These are phyloP conservation scores for Leishmania arabica DNA, from an alignment of 208 protist genomes.

Conservation along the genomic window DNA sequence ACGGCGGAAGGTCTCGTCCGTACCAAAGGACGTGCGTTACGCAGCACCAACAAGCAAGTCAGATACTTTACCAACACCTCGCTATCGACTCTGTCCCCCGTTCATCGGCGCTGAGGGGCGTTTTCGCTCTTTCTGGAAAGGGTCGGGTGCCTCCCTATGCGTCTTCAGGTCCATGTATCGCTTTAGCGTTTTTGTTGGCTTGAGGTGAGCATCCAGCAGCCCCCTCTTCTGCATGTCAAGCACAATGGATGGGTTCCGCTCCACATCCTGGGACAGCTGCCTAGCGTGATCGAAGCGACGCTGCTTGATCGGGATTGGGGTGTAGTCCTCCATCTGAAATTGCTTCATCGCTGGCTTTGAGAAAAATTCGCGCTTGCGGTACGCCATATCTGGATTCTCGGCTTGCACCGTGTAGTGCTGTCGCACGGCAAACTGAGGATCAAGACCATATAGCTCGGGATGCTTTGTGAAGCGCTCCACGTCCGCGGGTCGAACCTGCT, in stretches of 20 bases:
- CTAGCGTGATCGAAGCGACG: constrained; percentile 57
- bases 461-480: constrained; percentile 68
- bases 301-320: constrained; percentile 51
- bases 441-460: constrained; percentile 74
- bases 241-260: constrained; percentile 54
- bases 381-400: constrained; percentile 76
- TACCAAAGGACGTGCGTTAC: neutral
- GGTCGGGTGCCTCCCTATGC: constrained; percentile 33
- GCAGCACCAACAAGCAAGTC: neutral
- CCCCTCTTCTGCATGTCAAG: constrained; percentile 51
- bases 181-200: constrained; percentile 54
- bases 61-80: neutral
- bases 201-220: constrained; percentile 47
- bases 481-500: constrained; percentile 30
- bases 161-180: constrained; percentile 45
- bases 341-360: constrained; percentile 52
- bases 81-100: neutral
- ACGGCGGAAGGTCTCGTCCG: neutral
- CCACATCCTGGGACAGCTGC: constrained; percentile 57
- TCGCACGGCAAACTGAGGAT: constrained; percentile 79
- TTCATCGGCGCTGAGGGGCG: neutral
- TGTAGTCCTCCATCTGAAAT: constrained; percentile 89
- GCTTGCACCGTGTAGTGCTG: constrained; percentile 81
- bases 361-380: constrained; percentile 79
- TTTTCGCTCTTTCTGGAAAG: constrained; percentile 20